phyloP scores from a whole-genome alignment of 202 grass and related monocot species.

The Musa balbisiana region DNA sequence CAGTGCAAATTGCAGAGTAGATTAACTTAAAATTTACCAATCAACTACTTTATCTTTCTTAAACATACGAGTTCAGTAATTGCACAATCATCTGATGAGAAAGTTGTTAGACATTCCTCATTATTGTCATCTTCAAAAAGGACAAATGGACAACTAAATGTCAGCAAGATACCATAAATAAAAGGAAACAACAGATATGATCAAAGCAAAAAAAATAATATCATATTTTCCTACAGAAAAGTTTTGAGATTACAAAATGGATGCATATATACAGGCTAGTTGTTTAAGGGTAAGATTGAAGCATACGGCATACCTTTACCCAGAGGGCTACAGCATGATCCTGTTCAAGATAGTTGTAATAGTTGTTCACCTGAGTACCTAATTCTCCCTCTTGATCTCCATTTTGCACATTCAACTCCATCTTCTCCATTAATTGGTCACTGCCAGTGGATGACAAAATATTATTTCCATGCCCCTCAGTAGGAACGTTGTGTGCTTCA shows the following conservation, averaged over 20 bases:
- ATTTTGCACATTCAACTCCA: constrained; percentile 35
- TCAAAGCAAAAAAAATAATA: background rate
- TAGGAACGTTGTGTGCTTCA: constrained; percentile 28
- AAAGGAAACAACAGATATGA: background rate
- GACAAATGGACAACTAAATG: background rate
- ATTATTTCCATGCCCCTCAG: constrained; percentile 31
- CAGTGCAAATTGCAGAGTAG: no score
- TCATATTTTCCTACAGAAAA: background rate
- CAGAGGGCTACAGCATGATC: constrained; percentile 70
- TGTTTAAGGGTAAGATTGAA: constrained; percentile 5
- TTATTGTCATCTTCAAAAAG: background rate
- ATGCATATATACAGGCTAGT: constrained; percentile 12
- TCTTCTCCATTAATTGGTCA: constrained; percentile 24
- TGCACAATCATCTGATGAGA: no score
- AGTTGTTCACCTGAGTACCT: constrained; percentile 12
- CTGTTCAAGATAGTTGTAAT: constrained; percentile 33
- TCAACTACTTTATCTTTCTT: no score
- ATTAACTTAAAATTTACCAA: no score
- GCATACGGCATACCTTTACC: constrained; percentile 72
- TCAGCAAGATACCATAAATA: background rate
- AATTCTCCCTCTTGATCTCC: constrained; percentile 27
- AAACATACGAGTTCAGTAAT: no score
- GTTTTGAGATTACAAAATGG: background rate
- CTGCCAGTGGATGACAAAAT: constrained; percentile 29
- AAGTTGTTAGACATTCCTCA: no score